Evolutionary conservation across 768 basidiomycete species (phyloP).

Genomic region (Termitomyces sp.): DNA sequence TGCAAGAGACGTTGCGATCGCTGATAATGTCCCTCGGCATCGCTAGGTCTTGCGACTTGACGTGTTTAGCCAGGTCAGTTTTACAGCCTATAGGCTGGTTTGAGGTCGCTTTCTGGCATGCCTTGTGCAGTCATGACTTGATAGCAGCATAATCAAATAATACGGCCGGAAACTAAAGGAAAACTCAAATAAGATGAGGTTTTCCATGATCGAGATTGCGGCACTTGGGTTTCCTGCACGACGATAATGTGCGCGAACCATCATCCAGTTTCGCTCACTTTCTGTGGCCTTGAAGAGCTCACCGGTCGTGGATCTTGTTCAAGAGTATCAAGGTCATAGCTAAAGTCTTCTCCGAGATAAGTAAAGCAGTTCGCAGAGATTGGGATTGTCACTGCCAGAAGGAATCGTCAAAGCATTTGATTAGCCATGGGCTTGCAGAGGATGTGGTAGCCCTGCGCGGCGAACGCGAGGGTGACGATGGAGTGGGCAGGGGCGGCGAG

Average conservation of each 20-base stretch:
- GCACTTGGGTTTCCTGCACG: slow-evolving; percentile 38
- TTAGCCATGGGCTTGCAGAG: slow-evolving; percentile 91
- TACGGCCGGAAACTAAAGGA: not conserved
- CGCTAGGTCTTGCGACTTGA: slow-evolving; percentile 17
- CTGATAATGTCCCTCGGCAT: slow-evolving; percentile 29
- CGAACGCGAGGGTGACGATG: slow-evolving; percentile 67
- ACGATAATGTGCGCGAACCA: slow-evolving; percentile 49
- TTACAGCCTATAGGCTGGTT: slow-evolving; percentile 49
- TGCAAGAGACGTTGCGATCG: slow-evolving; percentile 41
- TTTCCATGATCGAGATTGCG: slow-evolving; percentile 37
- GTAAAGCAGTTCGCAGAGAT: slow-evolving; percentile 17
- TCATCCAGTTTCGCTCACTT: slow-evolving; percentile 52
- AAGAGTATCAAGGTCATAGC: slow-evolving; percentile 37
- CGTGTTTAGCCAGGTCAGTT: slow-evolving; percentile 36
- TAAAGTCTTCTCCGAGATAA: slow-evolving; percentile 35
- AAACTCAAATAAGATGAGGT: slow-evolving; percentile 42
- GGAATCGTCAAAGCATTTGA: no score
- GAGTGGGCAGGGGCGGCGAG: slow-evolving; percentile 66
- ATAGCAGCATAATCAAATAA: slow-evolving; percentile 4
- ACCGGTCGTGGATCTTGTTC: slow-evolving; percentile 39
- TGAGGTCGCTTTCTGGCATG: slow-evolving; percentile 32
- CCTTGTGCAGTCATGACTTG: slow-evolving; percentile 37
- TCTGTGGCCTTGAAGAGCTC: slow-evolving; percentile 37
- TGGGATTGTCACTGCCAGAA: not conserved
- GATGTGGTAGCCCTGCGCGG: slow-evolving; percentile 80